Conservation (phyloP, 306 rosid genomes). For the Cicer bijugum region DNA sequence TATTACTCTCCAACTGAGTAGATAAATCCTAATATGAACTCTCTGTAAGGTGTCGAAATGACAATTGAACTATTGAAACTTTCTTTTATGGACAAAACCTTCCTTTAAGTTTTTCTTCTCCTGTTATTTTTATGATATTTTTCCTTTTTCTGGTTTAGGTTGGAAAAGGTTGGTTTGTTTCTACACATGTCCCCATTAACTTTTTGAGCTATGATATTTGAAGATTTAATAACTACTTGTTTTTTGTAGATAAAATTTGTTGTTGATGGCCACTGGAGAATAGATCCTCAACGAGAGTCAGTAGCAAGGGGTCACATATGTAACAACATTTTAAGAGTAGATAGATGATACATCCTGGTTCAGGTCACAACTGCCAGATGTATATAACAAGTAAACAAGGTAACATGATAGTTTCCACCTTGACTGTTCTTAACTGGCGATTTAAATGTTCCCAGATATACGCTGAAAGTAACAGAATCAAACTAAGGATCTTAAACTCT, state of each 20-base stretch:
- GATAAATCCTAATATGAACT: not conserved
- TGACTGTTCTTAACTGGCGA: not conserved
- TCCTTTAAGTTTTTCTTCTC: constrained; percentile 16
- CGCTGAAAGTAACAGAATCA: constrained; percentile 9
- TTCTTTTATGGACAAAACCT: not conserved
- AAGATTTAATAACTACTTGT: constrained; percentile 36
- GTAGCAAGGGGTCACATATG: constrained; percentile 62
- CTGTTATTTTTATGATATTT: not conserved
- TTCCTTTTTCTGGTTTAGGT: constrained; percentile 3
- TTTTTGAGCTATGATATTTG: constrained; percentile 10
- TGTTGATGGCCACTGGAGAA: constrained; percentile 84
- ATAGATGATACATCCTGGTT: constrained; percentile 48
- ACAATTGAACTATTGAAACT: not conserved
- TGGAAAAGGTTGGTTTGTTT: constrained; percentile 6
- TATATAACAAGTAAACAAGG: constrained; percentile 46
- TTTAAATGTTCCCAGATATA: constrained; percentile 23
- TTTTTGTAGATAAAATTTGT: constrained; percentile 80
- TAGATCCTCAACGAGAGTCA: constrained; percentile 76
- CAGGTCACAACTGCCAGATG: constrained; percentile 38
- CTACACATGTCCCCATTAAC: constrained; percentile 28
- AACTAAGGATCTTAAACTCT: constrained; percentile 27
- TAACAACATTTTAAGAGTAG: constrained; percentile 85
- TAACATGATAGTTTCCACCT: constrained; percentile 36
- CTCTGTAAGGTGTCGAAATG: not conserved
- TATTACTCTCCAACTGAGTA: not conserved